Base-by-base conservation (phyloP, 2,329 filamentous ascomycete genomes). In the Diplodia sapinea region DNA sequence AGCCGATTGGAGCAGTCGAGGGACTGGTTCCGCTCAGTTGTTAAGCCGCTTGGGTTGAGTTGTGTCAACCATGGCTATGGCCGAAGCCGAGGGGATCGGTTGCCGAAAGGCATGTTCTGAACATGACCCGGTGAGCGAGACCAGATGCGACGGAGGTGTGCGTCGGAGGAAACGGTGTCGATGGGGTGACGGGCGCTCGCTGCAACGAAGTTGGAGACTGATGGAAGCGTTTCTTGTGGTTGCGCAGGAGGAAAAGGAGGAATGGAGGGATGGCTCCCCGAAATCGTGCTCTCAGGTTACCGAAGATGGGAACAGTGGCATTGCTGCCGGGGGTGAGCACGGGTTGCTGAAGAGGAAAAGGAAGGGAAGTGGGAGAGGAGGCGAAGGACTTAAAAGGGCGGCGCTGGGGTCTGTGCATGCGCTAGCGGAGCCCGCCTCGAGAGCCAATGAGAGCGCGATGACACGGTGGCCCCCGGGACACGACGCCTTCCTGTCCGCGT, bases 241-340 rank as follows among this genome's bases (percentile, higher is more conserved):
- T 36, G 56, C 20, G 56, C 56, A 50, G 40, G 29, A 15, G 15
- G 33, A 3, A 6, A 33, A 9, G 12, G 38, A 38, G 36, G 12
- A 20, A 36, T 11, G 2, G 31, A 36, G 36, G 36, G 9, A 12
- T 12, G 36, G 36, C 36, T 7, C 33, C 26, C 40, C 13, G 17
- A 29, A 26, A 36, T 50, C 17, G 31, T 33, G 57, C 57, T 43
- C 57, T 29, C 38, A 33, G 57, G 57, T 12, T 20, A 13, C 26
- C 40, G 59, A 31, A 13, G 23, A 51, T 47, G 29, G n/a, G 8
- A 43, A 51, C 23, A 40, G 47, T 38, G 47, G 59, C 59, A 40
- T 51, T 38, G 43, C 29, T 63, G 59, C 59, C 59, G 31, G 31
- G 49, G 12, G 59, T 63, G 59, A 63, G 20, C 59, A 51, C 47